phyloP scores from a whole-genome alignment of 2,329 filamentous ascomycete species.

The Xylaria sp. region DNA sequence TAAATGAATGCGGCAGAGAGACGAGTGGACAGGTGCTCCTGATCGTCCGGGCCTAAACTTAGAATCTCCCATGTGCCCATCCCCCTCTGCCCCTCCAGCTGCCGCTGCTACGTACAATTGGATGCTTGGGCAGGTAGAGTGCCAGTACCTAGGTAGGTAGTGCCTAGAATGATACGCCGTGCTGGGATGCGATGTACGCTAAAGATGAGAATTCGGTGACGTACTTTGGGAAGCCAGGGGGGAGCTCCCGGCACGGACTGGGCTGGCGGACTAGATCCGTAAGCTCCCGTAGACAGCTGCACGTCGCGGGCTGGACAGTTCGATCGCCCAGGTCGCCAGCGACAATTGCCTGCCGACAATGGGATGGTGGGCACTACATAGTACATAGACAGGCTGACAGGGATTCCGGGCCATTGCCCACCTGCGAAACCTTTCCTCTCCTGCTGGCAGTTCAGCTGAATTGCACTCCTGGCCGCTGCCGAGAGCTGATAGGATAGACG shows the following conservation, averaged over 20 bases:
- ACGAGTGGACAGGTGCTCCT: constrained; percentile 3
- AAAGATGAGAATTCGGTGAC: background rate
- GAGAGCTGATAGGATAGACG: background rate
- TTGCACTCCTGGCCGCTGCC: background rate
- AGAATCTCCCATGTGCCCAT: background rate
- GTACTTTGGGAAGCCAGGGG: background rate
- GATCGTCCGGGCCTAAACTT: background rate
- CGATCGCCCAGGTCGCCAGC: too few species aligned
- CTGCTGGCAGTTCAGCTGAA: background rate
- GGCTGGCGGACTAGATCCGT: background rate
- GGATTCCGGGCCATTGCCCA: background rate
- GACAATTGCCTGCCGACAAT: too few species aligned
- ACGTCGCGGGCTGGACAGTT: background rate
- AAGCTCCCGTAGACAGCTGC: background rate
- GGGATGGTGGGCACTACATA: too few species aligned
- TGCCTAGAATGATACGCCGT: background rate
- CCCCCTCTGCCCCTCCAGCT: background rate
- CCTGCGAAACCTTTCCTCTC: background rate
- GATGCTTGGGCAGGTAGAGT: too few species aligned
- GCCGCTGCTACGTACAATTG: too few species aligned
- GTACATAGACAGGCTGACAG: background rate
- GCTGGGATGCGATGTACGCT: background rate
- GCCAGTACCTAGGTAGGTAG: too few species aligned
- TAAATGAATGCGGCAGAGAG: constrained; percentile 11
- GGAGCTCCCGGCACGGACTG: background rate